These are phyloP conservation scores for Blattamonas nauphoetae DNA, from an alignment of 78 protist species.

Conservation along the genomic window DNA sequence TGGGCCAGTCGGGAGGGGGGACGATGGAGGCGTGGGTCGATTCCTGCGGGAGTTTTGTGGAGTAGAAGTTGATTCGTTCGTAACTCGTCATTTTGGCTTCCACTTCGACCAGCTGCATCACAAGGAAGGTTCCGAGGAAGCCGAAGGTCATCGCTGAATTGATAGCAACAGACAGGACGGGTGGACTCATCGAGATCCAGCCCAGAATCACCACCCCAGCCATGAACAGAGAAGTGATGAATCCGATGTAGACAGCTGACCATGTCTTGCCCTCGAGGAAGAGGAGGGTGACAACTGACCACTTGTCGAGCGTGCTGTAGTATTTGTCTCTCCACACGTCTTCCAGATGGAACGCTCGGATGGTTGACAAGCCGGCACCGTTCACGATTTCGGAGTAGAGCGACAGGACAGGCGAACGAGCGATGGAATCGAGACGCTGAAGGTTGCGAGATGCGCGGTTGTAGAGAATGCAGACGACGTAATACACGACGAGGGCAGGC, in stretches of 20 bases:
- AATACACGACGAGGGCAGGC: not conserved
- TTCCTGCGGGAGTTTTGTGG: not conserved
- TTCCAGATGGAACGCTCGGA: no score
- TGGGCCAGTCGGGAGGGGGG: not conserved
- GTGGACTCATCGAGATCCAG: no score
- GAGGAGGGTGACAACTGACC: not conserved
- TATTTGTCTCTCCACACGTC: not conserved
- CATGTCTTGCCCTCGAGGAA: not conserved
- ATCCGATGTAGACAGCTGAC: not conserved
- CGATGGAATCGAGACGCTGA: no score
- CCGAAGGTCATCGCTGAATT: no score
- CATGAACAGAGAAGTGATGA: not conserved
- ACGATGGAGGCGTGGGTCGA: not conserved
- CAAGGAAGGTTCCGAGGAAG: no score
- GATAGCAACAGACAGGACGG: no score
- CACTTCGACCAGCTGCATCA: not conserved
- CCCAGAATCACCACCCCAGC: no score
- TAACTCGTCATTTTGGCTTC: not conserved
- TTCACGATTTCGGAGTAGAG: no score
- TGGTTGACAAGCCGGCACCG: no score
- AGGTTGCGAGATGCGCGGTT: no score
- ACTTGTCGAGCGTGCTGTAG: not conserved
- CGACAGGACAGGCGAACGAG: no score
- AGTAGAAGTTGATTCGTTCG: not conserved
- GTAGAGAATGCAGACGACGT: not conserved